Base-by-base conservation (phyloP, 2,329 filamentous ascomycete species). In the Cyclaneusma minus region DNA sequence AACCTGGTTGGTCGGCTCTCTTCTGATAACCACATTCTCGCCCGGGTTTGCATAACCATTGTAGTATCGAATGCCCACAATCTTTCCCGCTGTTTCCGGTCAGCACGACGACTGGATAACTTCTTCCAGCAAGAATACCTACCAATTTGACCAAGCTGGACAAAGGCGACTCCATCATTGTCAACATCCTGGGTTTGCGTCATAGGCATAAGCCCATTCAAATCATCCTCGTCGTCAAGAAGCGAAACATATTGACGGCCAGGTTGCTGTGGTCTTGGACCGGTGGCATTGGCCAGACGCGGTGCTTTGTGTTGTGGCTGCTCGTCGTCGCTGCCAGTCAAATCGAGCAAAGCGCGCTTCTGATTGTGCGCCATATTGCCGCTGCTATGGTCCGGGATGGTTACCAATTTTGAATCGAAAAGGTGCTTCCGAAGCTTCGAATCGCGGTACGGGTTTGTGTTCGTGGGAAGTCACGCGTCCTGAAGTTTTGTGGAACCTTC, bases 1-100 rank as follows among this genome's bases (percentile, higher is more conserved):
- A 46, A 58, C 58, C 35, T 52, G 56, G 41, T 87, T 87, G 2
- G 49, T 42, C 2, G 77, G 73, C 42, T 87, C 75, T 42, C 80
- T 58, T 18, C 55, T 56, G 28, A 76, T 54, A 24, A 73, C 48
- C 3, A 81, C 69, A 28, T 64, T 56, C 44, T 82, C 75, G 13
- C 72, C 71, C 3, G 56, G 38, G 6, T 62, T 71, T 9, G 73
- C 74, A 36, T 62, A 55, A 2, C 75, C 75, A 29, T 49, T 50
- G 45, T 82, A 81, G 43, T 68, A 79, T 22, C 54, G 41, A 11
- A 66, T 24, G 22, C 61, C 61, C 3, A 65, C 61, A 32, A 64
- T 56, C 37, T 64, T 64, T 20, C 46, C 51, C 25, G 55, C 58
- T 60, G 22, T 4, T 8, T 4, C 7, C 9, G 8, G 18, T 25